Evolutionary conservation across 2,329 filamentous ascomycete species (phyloP).

Genomic region (Ophiostoma sp.): DNA sequence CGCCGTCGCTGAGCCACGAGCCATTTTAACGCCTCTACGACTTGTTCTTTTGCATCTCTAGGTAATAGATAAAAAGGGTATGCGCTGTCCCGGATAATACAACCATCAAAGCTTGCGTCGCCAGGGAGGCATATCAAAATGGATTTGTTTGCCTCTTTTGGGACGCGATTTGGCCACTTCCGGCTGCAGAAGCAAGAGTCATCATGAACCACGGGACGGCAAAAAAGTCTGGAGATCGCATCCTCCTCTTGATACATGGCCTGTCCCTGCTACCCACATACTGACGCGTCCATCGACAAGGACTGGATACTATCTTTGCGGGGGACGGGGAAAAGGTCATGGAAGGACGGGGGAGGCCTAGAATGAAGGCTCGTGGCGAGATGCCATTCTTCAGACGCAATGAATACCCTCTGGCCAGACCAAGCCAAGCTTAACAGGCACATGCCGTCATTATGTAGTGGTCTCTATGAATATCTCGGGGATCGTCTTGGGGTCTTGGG

Average conservation of each 20-base stretch:
- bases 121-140: neutral
- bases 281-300: neutral
- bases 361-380: neutral
- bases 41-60: neutral
- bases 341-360: neutral
- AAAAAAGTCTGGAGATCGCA: neutral
- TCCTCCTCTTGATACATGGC: neutral
- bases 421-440: neutral
- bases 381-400: neutral
- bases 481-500: neutral
- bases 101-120: neutral
- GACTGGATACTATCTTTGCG: neutral
- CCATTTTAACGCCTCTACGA: neutral
- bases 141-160: neutral
- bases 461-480: neutral
- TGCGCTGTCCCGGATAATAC: neutral
- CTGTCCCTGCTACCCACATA: neutral
- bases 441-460: neutral
- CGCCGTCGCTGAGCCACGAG: neutral
- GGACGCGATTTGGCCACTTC: neutral
- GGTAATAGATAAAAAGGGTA: too few relatives aligned
- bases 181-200: neutral
- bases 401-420: neutral
- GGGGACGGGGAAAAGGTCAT: neutral
- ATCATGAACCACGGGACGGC: neutral